phyloP scores from a whole-genome alignment of 139 green algal genomes.

The Chloropicon primus region DNA sequence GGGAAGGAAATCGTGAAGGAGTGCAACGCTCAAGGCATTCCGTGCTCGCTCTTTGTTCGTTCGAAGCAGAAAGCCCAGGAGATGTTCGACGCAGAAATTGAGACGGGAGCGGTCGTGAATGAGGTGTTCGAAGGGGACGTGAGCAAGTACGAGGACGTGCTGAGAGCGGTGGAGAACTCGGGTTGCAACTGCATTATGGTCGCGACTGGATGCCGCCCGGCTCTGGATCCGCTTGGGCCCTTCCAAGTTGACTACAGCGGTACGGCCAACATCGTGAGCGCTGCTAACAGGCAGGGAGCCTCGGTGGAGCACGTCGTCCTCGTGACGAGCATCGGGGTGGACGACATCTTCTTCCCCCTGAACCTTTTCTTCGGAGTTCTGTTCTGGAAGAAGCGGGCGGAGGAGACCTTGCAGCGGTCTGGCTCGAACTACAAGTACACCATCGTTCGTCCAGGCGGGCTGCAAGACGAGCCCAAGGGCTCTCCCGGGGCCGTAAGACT shows the following conservation, averaged over 20 bases:
- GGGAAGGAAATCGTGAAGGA: no score
- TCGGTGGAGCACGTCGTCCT: constrained; percentile 1
- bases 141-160: neutral
- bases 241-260: neutral
- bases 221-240: neutral
- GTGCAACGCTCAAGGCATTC: no score
- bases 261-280: neutral
- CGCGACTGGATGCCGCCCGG: neutral
- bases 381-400: constrained; percentile 11
- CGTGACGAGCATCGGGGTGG: constrained; percentile 6
- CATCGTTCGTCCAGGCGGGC: constrained; percentile 2
- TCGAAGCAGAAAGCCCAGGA: no score
- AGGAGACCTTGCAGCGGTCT: constrained; percentile 4
- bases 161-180: neutral
- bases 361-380: neutral
- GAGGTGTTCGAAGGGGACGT: neutral
- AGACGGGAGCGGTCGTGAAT: no score
- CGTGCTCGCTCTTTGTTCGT: no score
- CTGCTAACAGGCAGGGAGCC: neutral
- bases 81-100: no score
- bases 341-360: constrained; percentile 4
- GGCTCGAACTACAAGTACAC: constrained; percentile 4
- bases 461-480: neutral
- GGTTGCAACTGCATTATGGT: neutral
- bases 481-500: no score